phyloP scores from a whole-genome alignment of 176 grass and related monocot species.

The Otatea glauca region DNA sequence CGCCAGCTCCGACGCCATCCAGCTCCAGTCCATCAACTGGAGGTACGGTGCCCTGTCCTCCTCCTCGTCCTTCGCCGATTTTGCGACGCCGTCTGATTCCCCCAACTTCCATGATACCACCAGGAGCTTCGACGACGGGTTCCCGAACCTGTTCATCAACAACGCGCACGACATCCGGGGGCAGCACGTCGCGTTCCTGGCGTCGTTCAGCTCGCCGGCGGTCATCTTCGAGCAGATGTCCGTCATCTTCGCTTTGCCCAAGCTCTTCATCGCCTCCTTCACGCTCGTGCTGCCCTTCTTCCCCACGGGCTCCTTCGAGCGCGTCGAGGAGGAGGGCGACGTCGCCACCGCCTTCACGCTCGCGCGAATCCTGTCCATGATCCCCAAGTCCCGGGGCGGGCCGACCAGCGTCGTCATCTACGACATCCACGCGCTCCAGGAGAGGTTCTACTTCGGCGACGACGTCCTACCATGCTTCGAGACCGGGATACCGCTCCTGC shows the following conservation, averaged over 20 bases:
- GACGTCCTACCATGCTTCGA: slow-evolving; percentile 85
- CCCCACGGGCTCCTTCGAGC: slow-evolving; percentile 92
- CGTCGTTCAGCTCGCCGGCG: slow-evolving; percentile 86
- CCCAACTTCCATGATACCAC: not conserved
- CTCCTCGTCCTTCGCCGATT: not conserved
- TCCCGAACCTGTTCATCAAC: slow-evolving; percentile 97
- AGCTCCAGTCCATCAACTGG: slow-evolving; percentile 88
- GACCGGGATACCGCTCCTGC: slow-evolving; percentile 77
- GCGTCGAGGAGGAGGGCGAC: slow-evolving; percentile 96
- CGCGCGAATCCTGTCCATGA: slow-evolving; percentile 83
- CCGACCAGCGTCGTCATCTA: slow-evolving; percentile 93
- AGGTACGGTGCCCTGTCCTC: slow-evolving; percentile 36
- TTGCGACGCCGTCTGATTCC: not conserved
- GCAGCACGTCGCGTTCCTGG: slow-evolving; percentile 96
- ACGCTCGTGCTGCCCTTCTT: slow-evolving; percentile 95
- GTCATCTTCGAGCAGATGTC: slow-evolving; percentile 96
- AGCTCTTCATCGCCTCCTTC: slow-evolving; percentile 90
- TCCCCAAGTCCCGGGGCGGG: slow-evolving; percentile 88
- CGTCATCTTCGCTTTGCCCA: slow-evolving; percentile 88
- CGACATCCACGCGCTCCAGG: slow-evolving; percentile 96
- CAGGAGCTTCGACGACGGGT: slow-evolving; percentile 93
- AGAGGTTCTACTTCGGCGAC: slow-evolving; percentile 78
- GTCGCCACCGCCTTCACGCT: slow-evolving; percentile 95
- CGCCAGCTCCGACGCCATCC: slow-evolving; percentile 61
- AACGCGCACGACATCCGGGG: slow-evolving; percentile 84